A percentile compares a stretch with the other conserved stretches of the same genome.
Conservation (phyloP, 2,329 filamentous ascomycete genomes). For the Diaporthe aspalathi region DNA sequence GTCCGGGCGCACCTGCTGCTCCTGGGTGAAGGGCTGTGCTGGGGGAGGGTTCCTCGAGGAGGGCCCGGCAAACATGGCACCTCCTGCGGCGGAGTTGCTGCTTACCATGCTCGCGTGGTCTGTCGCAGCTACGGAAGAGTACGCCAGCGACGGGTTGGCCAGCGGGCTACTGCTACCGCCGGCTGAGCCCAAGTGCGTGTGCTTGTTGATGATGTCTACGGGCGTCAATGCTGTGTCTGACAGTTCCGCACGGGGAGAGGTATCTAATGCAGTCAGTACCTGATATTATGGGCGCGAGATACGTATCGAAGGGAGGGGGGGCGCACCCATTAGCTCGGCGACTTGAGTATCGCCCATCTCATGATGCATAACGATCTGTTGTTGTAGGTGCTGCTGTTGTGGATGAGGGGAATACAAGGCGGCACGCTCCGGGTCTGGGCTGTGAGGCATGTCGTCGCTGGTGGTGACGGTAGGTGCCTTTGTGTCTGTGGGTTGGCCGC, state of each 20-base stretch:
- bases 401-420: constrained; percentile 25
- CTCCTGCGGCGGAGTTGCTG: constrained; percentile 40
- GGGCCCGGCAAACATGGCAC: constrained; percentile 24
- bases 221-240: constrained; percentile 56
- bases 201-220: constrained; percentile 53
- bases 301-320: not conserved
- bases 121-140: constrained; percentile 44
- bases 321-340: constrained; percentile 61
- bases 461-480: constrained; percentile 60
- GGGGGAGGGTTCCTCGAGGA: constrained; percentile 33
- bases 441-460: constrained; percentile 55
- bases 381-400: constrained; percentile 24
- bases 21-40: not conserved
- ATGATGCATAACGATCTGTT: constrained; percentile 39
- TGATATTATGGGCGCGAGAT: not conserved
- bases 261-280: constrained; percentile 49
- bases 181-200: constrained; percentile 47
- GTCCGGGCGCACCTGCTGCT: constrained; percentile 22
- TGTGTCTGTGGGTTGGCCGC: constrained; percentile 53
- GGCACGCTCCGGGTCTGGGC: constrained; percentile 50
- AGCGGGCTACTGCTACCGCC: constrained; percentile 42
- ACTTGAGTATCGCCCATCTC: constrained; percentile 59
- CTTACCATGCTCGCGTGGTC: constrained; percentile 49
- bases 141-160: constrained; percentile 47
- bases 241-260: constrained; percentile 58